These are phyloP conservation scores for Ceriops tagal DNA, from an alignment of 345 rosid genomes.

Conservation along the genomic window DNA sequence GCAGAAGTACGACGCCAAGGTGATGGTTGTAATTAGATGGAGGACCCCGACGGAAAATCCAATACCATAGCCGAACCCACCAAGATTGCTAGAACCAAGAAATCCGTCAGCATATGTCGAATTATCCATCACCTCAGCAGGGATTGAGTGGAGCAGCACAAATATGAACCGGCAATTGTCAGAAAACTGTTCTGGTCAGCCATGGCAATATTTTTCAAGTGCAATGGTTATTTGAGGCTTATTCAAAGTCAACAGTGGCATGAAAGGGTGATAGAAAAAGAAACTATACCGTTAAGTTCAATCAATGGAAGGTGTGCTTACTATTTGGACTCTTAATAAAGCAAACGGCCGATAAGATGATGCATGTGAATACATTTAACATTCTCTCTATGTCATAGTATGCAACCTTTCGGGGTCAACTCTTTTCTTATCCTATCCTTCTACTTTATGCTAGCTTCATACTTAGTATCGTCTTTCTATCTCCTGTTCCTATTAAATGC, in stretches of 20 bases:
- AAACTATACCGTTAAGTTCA: background rate
- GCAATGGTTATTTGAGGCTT: constrained; percentile 5
- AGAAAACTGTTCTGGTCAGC: constrained; percentile 24
- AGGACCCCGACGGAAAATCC: constrained; percentile 42
- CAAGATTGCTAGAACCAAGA: constrained; percentile 24
- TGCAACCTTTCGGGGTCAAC: constrained; percentile 18
- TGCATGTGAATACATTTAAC: constrained; percentile 17
- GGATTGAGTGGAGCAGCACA: constrained; percentile 1
- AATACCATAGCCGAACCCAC: constrained; percentile 43
- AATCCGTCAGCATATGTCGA: constrained; percentile 8
- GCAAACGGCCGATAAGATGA: background rate
- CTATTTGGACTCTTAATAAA: constrained; percentile 11
- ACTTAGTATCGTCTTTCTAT: background rate
- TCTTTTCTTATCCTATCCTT: background rate
- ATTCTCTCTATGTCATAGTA: background rate
- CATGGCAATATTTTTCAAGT: constrained; percentile 27
- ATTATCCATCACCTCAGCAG: constrained; percentile 19
- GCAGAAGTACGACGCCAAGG: constrained; percentile 44
- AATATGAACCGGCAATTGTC: background rate
- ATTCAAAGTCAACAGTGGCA: constrained; percentile 29
- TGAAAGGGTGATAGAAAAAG: background rate
- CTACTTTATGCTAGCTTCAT: background rate
- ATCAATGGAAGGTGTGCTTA: constrained; percentile 3
- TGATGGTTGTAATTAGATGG: constrained; percentile 36
- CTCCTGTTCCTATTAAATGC: background rate